Conservation (phyloP, 139 green algal genomes). For the Spirogloea muscicola region DNA sequence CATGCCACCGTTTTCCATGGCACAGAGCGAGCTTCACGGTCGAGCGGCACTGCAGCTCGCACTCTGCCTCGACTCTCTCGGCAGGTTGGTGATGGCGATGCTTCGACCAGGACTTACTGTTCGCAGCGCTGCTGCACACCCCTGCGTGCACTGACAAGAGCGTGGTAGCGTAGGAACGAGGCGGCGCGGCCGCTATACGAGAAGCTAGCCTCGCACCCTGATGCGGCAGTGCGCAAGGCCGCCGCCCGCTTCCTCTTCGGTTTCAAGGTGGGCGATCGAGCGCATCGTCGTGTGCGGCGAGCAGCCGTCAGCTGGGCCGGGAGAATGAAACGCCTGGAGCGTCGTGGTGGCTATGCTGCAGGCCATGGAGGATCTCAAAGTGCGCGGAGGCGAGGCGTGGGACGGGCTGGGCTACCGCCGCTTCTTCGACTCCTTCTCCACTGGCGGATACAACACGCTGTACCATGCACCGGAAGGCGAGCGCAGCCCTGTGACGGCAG, state of each 20-base stretch:
- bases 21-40: conserved; percentile 61
- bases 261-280: too few species aligned
- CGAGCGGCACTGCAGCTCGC: conserved; percentile 67
- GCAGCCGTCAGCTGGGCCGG: too few species aligned
- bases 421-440: conserved; percentile 22
- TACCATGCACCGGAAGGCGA: conserved; percentile 28
- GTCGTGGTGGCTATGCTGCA: too few species aligned
- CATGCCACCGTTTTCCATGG: too few species aligned
- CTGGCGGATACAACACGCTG: conserved; percentile 10
- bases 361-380: conserved; percentile 17
- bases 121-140: too few species aligned
- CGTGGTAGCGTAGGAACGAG: too few species aligned
- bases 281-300: too few species aligned
- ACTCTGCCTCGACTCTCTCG: conserved; percentile 77
- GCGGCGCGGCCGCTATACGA: conserved; percentile 24
- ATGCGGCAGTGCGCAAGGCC: conserved; percentile 7
- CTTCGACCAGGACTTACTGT: too few species aligned
- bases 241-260: conserved; percentile 22
- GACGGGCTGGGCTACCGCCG: conserved; percentile 10
- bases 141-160: too few species aligned
- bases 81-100: too few species aligned
- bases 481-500: too few species aligned
- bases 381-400: conserved; percentile 1
- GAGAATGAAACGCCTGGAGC: too few species aligned
- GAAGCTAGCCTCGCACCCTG: not conserved